Conservation (phyloP, 148 eudicot genomes). For the Diospyros kaki region DNA sequence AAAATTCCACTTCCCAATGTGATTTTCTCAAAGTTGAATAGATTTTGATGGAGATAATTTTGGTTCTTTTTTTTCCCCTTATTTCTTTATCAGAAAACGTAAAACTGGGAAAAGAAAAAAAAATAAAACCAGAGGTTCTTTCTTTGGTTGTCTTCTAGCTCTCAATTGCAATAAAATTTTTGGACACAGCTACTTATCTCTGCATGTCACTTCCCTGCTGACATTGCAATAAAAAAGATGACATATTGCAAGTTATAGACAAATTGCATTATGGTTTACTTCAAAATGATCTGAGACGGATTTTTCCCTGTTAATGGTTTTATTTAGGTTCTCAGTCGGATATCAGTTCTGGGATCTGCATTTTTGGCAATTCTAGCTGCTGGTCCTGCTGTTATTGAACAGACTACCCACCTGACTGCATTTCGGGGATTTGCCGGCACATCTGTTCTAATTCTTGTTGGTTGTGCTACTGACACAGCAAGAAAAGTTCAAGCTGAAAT, state of each 20-base stretch:
- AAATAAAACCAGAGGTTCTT: too few relatives aligned
- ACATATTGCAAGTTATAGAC: background rate
- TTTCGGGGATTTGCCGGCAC: slow-evolving; percentile 96
- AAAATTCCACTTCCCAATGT: background rate
- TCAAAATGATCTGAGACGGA: background rate
- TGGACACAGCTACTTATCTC: too few relatives aligned
- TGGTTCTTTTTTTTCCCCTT: background rate
- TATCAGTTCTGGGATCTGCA: slow-evolving; percentile 89
- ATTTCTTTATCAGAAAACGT: background rate
- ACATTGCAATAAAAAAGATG: too few relatives aligned
- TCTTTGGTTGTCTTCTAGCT: too few relatives aligned
- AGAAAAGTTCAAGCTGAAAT: slow-evolving; percentile 95
- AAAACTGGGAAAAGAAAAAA: background rate
- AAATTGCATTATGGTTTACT: background rate
- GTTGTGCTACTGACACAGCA: slow-evolving; percentile 98
- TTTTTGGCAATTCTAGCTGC: slow-evolving; percentile 93
- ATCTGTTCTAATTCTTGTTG: slow-evolving; percentile 94
- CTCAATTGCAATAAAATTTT: too few relatives aligned
- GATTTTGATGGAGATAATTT: background rate
- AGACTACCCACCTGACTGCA: slow-evolving; percentile 83
- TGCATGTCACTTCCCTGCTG: too few relatives aligned
- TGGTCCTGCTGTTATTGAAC: slow-evolving; percentile 89
- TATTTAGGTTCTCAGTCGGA: slow-evolving; percentile 75
- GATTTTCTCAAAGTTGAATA: background rate
- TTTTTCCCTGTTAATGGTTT: background rate